phyloP scores from a whole-genome alignment of 495 filamentous ascomycete genomes.

The Tetracladium setigerum region DNA sequence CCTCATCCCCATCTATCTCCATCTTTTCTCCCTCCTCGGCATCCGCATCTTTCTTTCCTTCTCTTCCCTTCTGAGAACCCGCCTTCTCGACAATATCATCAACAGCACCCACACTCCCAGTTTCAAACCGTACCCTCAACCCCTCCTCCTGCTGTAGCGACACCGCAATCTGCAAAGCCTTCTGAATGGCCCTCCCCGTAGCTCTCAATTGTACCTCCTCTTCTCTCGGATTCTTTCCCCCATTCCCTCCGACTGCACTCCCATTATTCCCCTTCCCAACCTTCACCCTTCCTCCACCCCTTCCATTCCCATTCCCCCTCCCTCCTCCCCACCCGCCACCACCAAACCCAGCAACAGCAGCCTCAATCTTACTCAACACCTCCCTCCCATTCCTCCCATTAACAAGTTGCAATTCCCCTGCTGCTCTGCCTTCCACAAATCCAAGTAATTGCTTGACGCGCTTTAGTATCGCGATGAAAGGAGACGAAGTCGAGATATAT shows the following conservation, averaged over 20 bases:
- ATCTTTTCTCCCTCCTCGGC: slow-evolving; percentile 9
- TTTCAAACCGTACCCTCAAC: slow-evolving; percentile 43
- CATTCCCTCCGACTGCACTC: not conserved
- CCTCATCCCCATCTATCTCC: slow-evolving; percentile 32
- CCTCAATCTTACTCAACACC: slow-evolving; percentile 22
- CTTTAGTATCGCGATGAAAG: slow-evolving; percentile 77
- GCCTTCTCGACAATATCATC: slow-evolving; percentile 58
- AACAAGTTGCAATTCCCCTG: slow-evolving; percentile 17
- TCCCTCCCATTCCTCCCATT: slow-evolving; percentile 21
- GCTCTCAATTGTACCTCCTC: slow-evolving; percentile 69
- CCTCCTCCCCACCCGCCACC: not conserved
- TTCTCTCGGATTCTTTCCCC: slow-evolving; percentile 6
- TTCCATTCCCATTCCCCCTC: slow-evolving; percentile 8
- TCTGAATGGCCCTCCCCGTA: slow-evolving; percentile 72
- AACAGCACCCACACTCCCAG: slow-evolving; percentile 58
- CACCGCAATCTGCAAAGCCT: slow-evolving; percentile 53
- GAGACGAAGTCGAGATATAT: slow-evolving; percentile 69
- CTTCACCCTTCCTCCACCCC: not conserved
- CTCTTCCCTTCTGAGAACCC: slow-evolving; percentile 18
- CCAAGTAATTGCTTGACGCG: slow-evolving; percentile 66
- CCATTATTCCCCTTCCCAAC: not conserved
- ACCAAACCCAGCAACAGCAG: slow-evolving; percentile 32
- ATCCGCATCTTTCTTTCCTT: slow-evolving; percentile 2
- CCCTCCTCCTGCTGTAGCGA: slow-evolving; percentile 57
- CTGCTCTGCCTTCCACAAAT: slow-evolving; percentile 54